These are phyloP conservation scores for Umbilicaria muhlenbergii DNA, from an alignment of 495 filamentous ascomycete species.

Conservation along the genomic window DNA sequence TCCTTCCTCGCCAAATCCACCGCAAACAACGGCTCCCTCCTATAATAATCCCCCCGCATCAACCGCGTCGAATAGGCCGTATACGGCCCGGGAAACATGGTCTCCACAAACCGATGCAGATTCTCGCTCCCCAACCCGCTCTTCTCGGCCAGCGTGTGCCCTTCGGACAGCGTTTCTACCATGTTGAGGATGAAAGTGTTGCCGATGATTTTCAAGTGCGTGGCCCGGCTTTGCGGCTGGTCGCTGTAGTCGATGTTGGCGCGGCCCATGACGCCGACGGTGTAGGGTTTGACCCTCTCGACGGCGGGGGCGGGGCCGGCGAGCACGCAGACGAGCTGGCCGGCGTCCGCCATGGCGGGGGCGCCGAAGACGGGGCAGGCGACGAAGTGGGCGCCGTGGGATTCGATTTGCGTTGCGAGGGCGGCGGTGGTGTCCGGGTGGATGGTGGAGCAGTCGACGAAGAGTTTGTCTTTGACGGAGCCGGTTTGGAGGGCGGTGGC, in stretches of 20 bases:
- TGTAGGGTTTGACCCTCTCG: conserved; percentile 53
- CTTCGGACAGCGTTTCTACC: conserved; percentile 64
- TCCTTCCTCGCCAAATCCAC: conserved; percentile 82
- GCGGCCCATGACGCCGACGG: conserved; percentile 60
- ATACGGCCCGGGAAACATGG: conserved; percentile 39
- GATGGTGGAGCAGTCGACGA: conserved; percentile 80
- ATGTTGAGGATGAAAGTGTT: conserved; percentile 81
- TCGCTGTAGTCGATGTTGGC: conserved; percentile 55
- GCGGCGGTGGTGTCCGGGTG: conserved; percentile 66
- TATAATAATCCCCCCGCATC: conserved; percentile 57
- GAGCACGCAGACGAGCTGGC: conserved; percentile 59
- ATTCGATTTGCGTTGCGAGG: conserved; percentile 36
- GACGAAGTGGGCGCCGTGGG: conserved; percentile 54
- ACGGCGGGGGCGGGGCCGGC: conserved; percentile 49
- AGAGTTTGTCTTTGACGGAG: conserved; percentile 44
- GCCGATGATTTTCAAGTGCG: conserved; percentile 63
- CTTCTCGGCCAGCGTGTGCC: conserved; percentile 64
- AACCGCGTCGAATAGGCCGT: conserved; percentile 60
- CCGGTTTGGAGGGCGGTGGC: conserved; percentile 25
- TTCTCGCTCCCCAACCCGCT: conserved; percentile 56
- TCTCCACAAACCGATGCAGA: conserved; percentile 51
- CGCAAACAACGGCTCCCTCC: conserved; percentile 64
- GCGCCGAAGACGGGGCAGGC: conserved; percentile 43
- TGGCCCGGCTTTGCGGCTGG: conserved; percentile 40
- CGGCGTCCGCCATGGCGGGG: conserved; percentile 32